phyloP scores from a whole-genome alignment of 176 grass and related monocot species.

The Oryza nivara region DNA sequence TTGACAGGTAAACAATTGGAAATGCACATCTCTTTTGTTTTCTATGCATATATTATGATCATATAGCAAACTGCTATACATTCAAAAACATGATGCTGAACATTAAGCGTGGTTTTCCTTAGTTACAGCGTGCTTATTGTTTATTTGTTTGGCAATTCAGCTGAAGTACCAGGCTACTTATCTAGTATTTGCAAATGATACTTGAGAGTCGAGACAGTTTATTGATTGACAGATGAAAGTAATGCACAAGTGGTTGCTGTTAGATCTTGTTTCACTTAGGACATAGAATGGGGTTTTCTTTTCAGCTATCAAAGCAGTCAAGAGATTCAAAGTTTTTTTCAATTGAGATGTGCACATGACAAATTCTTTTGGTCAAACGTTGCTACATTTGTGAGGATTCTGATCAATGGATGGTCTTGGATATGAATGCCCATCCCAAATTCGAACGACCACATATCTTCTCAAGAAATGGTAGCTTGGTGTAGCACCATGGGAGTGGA shows the following conservation, averaged over 20 bases:
- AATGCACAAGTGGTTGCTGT: not conserved
- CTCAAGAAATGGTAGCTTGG: not conserved
- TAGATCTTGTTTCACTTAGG: not conserved
- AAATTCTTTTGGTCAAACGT: not conserved
- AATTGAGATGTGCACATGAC: not conserved
- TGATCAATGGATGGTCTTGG: not conserved
- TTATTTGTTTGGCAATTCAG: not conserved
- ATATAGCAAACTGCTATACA: not conserved
- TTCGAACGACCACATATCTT: not conserved
- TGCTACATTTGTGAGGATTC: not conserved
- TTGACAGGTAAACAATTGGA: constrained; percentile 29
- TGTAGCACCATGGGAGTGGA: not conserved
- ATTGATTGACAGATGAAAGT: not conserved
- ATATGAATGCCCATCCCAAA: not conserved
- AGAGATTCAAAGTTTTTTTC: not conserved
- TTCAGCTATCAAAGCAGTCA: not conserved
- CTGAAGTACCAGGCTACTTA: not conserved
- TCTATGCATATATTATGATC: not conserved
- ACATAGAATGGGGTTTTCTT: not conserved
- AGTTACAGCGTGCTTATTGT: not conserved
- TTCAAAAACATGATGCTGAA: not conserved
- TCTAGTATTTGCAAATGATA: not conserved
- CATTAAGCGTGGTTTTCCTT: not conserved
- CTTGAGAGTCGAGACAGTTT: not conserved
- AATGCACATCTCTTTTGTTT: not conserved